Evolutionary conservation across 2,329 filamentous ascomycete species (phyloP), one percentile per base, ranked within the genome.

Genomic region (Apiospora saccharicola): DNA sequence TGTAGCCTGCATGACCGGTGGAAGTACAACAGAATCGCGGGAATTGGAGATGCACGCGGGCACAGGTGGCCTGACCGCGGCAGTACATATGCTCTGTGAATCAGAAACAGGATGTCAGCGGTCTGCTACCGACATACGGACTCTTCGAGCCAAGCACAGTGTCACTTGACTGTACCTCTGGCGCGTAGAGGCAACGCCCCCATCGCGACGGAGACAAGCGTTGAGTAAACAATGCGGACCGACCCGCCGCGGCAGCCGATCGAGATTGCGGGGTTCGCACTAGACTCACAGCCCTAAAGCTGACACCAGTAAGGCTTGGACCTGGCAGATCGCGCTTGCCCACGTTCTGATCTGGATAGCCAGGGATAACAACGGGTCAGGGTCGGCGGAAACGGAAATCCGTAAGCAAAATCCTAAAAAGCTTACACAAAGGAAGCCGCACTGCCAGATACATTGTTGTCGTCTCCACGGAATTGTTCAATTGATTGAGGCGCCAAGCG

Each of bases 161-260:
- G 24, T 57, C 51, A 14, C 3, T 57, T 0, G 26, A 57, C 26
- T 57, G 26, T 19, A 34, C 26, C 51, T 30, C 51, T 57, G 51
- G 51, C 51, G 51, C 51, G 49, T 51, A 51, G 22, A 53, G 51
- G 51, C 51, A 57, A 57, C 13, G 51, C 51, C 24, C 51, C 49
- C 46, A n/a, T n/a, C 26, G 51, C 51, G 51, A 57, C 51, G 13
- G 51, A 57, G 51, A 57, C 51, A 57, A 57, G 51, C 51, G 51
- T 57, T 8, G 26, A 57, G 51, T 57, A 34, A 57, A 30, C 51
- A 57, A 57, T 26, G 26, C 51, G 51, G 34, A 34, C 51, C 26
- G 51, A 53, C 49, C 49, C 49, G 49, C 49, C 49, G 49, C 49
- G 49, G 49, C 49, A 51, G 49, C 49, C 49, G 49, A 26, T 53